Evolutionary conservation across 192 early-diverging fungal species (phyloP).

Genomic region (Backusella luteola): DNA sequence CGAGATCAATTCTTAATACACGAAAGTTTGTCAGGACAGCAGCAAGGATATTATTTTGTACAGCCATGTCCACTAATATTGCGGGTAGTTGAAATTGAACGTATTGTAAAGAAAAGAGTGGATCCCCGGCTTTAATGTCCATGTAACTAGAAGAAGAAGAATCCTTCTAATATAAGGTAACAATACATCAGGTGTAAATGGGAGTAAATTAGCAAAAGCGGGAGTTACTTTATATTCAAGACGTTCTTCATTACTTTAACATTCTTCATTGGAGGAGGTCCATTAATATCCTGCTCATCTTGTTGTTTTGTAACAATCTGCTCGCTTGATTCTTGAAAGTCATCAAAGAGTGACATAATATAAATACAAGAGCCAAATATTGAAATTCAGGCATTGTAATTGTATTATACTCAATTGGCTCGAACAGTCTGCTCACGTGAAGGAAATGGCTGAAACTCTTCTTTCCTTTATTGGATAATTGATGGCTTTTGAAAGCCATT

Average conservation of each 20-base stretch:
- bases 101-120: slow-evolving; percentile 78
- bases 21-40: slow-evolving; percentile 72
- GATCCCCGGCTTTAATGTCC: slow-evolving; percentile 39
- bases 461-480: not conserved
- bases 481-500: not conserved
- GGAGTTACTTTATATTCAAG: slow-evolving; percentile 10
- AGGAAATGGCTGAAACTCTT: not conserved
- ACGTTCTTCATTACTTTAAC: slow-evolving; percentile 1
- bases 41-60: slow-evolving; percentile 81
- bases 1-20: slow-evolving; percentile 87
- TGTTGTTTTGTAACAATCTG: not conserved
- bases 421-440: not conserved
- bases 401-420: not conserved
- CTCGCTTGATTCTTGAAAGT: slow-evolving; percentile 40
- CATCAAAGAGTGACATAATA: slow-evolving; percentile 43
- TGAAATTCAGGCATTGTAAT: not conserved
- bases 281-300: not conserved
- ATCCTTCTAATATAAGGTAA: slow-evolving; percentile 41
- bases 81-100: slow-evolving; percentile 89
- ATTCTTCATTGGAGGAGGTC: slow-evolving; percentile 12
- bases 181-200: not conserved
- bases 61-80: slow-evolving; percentile 66
- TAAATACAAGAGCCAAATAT: not conserved
- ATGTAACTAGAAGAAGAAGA: slow-evolving; percentile 50
- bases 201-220: not conserved